Evolutionary conservation across 169 alveolate species (phyloP).

Genomic region (Plasmodium vivax): DNA sequence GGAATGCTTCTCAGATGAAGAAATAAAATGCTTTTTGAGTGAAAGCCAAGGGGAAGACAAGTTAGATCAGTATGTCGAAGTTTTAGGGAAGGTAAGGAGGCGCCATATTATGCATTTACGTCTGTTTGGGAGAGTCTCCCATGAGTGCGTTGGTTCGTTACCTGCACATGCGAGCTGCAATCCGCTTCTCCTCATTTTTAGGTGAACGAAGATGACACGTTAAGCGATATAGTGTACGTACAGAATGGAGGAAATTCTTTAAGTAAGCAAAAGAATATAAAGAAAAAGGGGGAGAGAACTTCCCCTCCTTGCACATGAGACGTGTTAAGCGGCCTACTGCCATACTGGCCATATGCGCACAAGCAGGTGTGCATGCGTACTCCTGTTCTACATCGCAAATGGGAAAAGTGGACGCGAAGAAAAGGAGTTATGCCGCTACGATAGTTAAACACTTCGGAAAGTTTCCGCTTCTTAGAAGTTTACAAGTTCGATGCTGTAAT

Average conservation of each 20-base stretch:
- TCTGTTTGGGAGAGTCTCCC: background rate
- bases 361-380: background rate
- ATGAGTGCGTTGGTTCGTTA: background rate
- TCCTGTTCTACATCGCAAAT: background rate
- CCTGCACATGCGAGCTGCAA: background rate
- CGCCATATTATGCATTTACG: background rate
- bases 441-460: background rate
- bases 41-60: slow-evolving; percentile 35
- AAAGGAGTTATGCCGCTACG: background rate
- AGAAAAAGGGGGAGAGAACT: background rate
- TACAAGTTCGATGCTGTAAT: background rate
- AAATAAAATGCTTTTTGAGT: slow-evolving; percentile 50
- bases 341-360: background rate
- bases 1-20: slow-evolving; percentile 32
- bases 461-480: background rate
- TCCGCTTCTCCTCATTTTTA: slow-evolving; percentile 1
- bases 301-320: background rate
- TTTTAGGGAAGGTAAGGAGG: slow-evolving; percentile 57
- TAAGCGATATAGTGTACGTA: slow-evolving; percentile 58
- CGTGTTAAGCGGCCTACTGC: background rate
- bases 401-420: background rate
- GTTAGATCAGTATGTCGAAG: slow-evolving; percentile 70
- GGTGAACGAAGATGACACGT: slow-evolving; percentile 66
- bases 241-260: slow-evolving; percentile 62
- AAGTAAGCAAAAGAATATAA: slow-evolving; percentile 30